A percentile compares a stretch with the other conserved stretches of the same genome.
Evolutionary conservation across 192 early-diverging fungal genomes (phyloP).

Genomic region (Glomus cerebriforme): DNA sequence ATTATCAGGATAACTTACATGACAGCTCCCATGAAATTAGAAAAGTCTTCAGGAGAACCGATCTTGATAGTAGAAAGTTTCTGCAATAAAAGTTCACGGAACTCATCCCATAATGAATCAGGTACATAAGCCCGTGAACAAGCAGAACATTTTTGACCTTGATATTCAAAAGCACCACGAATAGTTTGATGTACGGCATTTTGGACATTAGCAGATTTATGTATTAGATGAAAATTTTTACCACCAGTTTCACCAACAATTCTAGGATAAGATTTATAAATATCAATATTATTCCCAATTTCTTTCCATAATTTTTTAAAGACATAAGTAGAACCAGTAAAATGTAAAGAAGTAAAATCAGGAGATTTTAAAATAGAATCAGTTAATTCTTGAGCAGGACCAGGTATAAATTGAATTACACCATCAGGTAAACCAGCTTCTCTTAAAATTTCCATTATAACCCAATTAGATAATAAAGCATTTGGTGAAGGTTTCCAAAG

Average conservation of each 20-base stretch:
- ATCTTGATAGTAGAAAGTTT: constrained; percentile 78
- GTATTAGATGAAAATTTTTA: constrained; percentile 97
- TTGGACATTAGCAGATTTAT: constrained; percentile 73
- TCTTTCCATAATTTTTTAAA: constrained; percentile 93
- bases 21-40: constrained; percentile 86
- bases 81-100: constrained; percentile 63
- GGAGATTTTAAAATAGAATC: constrained; percentile 80
- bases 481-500: constrained; percentile 95
- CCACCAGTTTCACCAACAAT: constrained; percentile 99
- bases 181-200: constrained; percentile 88
- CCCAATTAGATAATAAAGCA: constrained; percentile 87
- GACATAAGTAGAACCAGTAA: constrained; percentile 90
- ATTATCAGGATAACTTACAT: constrained; percentile 64
- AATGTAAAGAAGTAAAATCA: constrained; percentile 95
- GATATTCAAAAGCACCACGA: constrained; percentile 93
- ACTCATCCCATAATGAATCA: constrained; percentile 76
- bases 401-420: constrained; percentile 97
- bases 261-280: constrained; percentile 91
- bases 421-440: constrained; percentile 97
- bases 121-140: constrained; percentile 91
- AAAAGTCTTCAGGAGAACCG: constrained; percentile 83
- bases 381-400: constrained; percentile 80
- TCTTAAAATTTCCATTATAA: constrained; percentile 83
- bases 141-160: constrained; percentile 98
- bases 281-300: constrained; percentile 88